Base-by-base conservation (phyloP, 179 eudicot genomes). In the Heliamphora pulchella region DNA sequence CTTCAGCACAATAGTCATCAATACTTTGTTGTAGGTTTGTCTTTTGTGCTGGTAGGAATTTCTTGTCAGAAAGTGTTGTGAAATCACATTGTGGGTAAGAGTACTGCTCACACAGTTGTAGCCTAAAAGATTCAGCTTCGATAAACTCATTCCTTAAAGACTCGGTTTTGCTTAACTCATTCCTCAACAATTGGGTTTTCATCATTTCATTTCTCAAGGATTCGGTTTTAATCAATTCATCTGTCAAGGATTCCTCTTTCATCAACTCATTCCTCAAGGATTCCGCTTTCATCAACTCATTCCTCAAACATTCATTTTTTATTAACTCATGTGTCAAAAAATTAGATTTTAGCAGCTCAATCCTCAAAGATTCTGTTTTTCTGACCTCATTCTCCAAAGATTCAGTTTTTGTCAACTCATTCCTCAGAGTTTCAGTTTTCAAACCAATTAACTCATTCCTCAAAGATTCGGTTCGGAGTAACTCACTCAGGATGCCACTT, bases 391-490 rank as follows among this genome's bases (percentile, higher is more conserved):
- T 51, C 17, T 11, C 20, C 61, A 50, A 72, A 13, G 54, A 50
- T 9, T 72, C 43, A n/a, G 75, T 72, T 50, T 72, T 72, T 72
- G 43, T 20, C n/a, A 78, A 51, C 53, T 68, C 75, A 10, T 78
- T 69, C 39, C 48, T 66, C 43, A 54, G 54, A 53, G 80, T 67
- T 77, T 77, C 61, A 63, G 41, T 53, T 69, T 78, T 53, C 41
- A 69, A 78, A 44, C 55, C 75, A 78, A 51, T 72, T 41, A 54
- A 76, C 44, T 81, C 80, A 68, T 68, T 76, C n/a, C 18, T 72
- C 47, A 74, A 31, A 55, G 54, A 71, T 59, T 74, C 81, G 1
- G 75, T 82, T 78, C 73, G 58, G 71, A 44, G 65, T 11, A 78
- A 82, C 73, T 73, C 82, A 15, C 17, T 15, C 41, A 53, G 63